Evolutionary conservation across 2,329 filamentous ascomycete species (phyloP), one percentile per base, ranked within the genome.

Genomic region (Fusarium brevicatenulatum): DNA sequence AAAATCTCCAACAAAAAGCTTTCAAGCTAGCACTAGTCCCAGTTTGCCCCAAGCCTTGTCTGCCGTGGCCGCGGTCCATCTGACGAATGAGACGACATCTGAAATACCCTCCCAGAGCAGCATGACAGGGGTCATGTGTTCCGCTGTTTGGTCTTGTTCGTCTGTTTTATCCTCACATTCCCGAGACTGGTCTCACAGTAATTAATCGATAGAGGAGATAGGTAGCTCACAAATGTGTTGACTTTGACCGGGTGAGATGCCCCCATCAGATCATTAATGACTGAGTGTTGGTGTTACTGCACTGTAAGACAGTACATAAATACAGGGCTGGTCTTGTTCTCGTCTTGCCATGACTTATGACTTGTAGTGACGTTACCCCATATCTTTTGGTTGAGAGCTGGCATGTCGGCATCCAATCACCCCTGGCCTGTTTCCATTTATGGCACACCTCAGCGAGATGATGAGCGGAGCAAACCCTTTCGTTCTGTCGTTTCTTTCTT

Each of bases 1-100:
- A 58, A 72, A 72, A 72, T 70, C 70, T 73, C 70, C 70, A 72
- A 72, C 65, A 68, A 68, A 70, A 73, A 57, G 69, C 65, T 72
- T 72, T 65, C 56, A 62, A 53, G 56, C 70, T 72, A 72, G 66
- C 37, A 70, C 60, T 66, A 68, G 68, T 46, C 56, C 55, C 63
- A 69, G 65, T 50, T 72, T 50, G 62, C 63, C 46, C 54, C 61
- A 70, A 68, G 70, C 69, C 70, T 66, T 72, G 70, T 72, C 65
- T 73, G 60, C 70, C 70, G 70, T 66, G 32, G 36, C 62, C 44
- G 54, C 64, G 57, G 37, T 43, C 55, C 43, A 43, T 40, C 13
- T 54, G 66, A 49, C 70, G 60, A 72, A 72, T 72, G 34, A 57
- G 70, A 72, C 25, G 37, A 61, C 40, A 57, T 43, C 39, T 32